A percentile compares a stretch with the other conserved stretches of the same genome.
These are phyloP conservation scores for Pezicula carpinea DNA, from an alignment of 2,329 filamentous ascomycete species.

Conservation along the genomic window DNA sequence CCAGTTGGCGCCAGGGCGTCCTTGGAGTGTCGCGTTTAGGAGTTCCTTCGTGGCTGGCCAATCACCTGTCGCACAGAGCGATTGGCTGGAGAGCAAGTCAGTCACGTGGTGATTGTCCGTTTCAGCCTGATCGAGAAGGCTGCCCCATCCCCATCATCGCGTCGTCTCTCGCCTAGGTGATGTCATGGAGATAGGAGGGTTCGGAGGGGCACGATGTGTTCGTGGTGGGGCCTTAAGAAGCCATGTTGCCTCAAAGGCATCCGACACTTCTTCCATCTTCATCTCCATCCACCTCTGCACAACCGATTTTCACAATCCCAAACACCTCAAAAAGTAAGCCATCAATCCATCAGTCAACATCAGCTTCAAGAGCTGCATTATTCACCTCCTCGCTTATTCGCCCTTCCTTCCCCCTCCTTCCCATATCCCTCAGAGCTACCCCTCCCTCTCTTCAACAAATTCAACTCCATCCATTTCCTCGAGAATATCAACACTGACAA, in stretches of 20 bases:
- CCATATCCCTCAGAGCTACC: neutral
- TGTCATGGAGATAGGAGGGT: neutral
- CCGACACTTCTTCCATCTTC: neutral
- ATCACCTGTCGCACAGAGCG: too few species aligned
- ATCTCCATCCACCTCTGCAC: neutral
- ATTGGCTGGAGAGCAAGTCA: too few species aligned
- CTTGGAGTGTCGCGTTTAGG: too few species aligned
- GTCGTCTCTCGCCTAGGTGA: too few species aligned
- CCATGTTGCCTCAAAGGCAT: constrained; percentile 1
- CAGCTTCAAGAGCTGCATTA: constrained; percentile 1
- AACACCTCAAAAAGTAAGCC: constrained; percentile 2
- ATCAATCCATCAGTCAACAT: neutral
- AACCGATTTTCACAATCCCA: neutral
- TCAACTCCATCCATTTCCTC: neutral
- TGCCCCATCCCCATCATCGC: too few species aligned
- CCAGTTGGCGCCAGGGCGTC: too few species aligned
- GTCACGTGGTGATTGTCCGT: neutral
- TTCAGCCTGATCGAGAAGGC: constrained; percentile 2
- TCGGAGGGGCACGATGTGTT: neutral
- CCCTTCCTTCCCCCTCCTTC: neutral
- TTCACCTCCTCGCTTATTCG: neutral
- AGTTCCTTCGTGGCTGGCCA: too few species aligned
- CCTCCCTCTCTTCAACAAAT: neutral
- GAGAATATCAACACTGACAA: neutral
- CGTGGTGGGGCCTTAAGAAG: constrained; percentile 4